Evolutionary conservation across 2,329 filamentous ascomycete genomes (phyloP), one percentile per base, ranked within the genome.

Genomic region (Macroventuria anomochaeta): DNA sequence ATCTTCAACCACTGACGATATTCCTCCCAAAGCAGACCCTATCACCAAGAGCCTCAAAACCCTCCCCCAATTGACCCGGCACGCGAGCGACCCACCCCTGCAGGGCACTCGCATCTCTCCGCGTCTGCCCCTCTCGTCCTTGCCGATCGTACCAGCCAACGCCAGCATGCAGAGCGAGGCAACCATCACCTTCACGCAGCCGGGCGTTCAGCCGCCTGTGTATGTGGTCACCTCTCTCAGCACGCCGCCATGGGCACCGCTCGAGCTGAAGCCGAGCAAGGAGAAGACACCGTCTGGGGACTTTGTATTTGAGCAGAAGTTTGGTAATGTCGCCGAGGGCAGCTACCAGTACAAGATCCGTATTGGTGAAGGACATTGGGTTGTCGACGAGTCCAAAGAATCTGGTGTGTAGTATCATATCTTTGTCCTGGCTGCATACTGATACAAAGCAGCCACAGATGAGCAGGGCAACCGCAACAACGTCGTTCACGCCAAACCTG

Each of bases 291-390:
- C 79, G 3, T 75, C 81, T 29, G 83, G 81, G n/a, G 69, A 86
- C 47, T 76, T 84, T 53, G 68, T 81, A 11, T 92, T 89, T 68
- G 78, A 74, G 36, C 84, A 84, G 53, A 73, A 79, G 1, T 78
- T 90, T 37, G 70, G 80, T 29, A 78, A 83, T 7, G 77, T 83
- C 15, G 77, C 82, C 18, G 83, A 82, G 18, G 80, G 83, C 39
- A 81, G 84, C 52, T 84, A 90, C 60, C 85, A 89, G 65, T 93
- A 91, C 80, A 92, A 91, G 73, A 88, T 92, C 62, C 83, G 87
- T 25, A 77, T 89, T 29, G 88, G 88, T 8, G 71, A 80, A 17
- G 84, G 84, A 40, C 83, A 89, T 59, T 89, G 86, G 84, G 78
- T 86, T 20, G 72, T 90, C 38, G 84, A 91, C 62, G 85, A 90